A percentile compares a stretch with the other conserved stretches of the same genome.
Evolutionary conservation across 805 yeast genomes (phyloP).

Genomic region (Lachancea quebecensis): DNA sequence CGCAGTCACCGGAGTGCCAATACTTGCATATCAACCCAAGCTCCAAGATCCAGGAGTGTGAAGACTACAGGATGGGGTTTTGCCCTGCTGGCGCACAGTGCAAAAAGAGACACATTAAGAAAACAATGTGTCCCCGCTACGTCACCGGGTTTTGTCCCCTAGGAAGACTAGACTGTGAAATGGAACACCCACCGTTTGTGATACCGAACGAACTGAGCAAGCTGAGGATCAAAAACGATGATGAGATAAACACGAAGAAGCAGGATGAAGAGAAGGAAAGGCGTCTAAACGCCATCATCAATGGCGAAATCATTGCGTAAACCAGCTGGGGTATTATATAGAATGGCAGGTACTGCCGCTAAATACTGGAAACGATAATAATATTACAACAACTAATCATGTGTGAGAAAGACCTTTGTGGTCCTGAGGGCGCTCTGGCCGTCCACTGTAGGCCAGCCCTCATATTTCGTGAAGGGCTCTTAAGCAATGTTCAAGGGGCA

Average conservation of each 20-base stretch:
- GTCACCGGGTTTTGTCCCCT: conserved; percentile 90
- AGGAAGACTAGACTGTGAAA: conserved; percentile 69
- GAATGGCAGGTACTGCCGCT: not conserved
- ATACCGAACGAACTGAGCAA: conserved; percentile 36
- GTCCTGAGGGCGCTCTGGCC: too few species aligned
- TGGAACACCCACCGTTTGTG: conserved; percentile 74
- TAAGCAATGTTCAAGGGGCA: not conserved
- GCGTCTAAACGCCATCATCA: conserved; percentile 31
- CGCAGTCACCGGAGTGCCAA: conserved; percentile 90
- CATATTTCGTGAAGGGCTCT: not conserved
- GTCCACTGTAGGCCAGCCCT: too few species aligned
- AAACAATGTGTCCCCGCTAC: conserved; percentile 68
- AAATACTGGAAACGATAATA: too few species aligned
- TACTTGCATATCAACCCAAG: conserved; percentile 88
- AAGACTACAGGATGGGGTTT: conserved; percentile 77
- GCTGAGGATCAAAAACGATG: conserved; percentile 26
- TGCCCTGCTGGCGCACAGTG: conserved; percentile 91
- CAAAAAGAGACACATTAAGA: conserved; percentile 69
- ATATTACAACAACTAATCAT: too few species aligned
- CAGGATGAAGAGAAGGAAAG: conserved; percentile 31
- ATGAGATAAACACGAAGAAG: conserved; percentile 30
- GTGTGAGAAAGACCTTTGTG: too few species aligned
- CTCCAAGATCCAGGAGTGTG: conserved; percentile 81
- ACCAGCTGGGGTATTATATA: not conserved
- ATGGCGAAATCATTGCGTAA: conserved; percentile 23